Percentiles rank a stretch among this genome's conserved stretches.
These are phyloP conservation scores for Lyophyllum atratum DNA, from an alignment of 768 basidiomycete species.

Conservation along the genomic window DNA sequence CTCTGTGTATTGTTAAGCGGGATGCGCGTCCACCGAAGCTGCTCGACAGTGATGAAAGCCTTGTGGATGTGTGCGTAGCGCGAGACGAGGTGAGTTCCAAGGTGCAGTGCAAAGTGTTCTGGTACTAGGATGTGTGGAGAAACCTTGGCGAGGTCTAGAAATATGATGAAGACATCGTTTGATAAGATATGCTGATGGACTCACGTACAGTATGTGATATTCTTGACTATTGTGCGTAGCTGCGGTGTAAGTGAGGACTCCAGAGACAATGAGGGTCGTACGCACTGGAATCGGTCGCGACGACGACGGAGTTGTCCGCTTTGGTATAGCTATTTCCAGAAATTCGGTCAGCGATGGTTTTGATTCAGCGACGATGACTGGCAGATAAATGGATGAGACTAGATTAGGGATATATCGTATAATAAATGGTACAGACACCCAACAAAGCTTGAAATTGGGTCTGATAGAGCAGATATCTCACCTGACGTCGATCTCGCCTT, in stretches of 20 bases:
- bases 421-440: too few relatives aligned
- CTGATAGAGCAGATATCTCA: too few relatives aligned
- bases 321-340: constrained; percentile 68
- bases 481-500: constrained; percentile 83
- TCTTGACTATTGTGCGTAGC: constrained; percentile 50
- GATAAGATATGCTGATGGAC: too few relatives aligned
- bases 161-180: not conserved
- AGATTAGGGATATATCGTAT: too few relatives aligned
- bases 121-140: constrained; percentile 86
- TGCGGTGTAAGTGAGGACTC: not conserved
- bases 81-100: constrained; percentile 80
- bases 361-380: too few relatives aligned
- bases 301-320: constrained; percentile 85
- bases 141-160: constrained; percentile 78
- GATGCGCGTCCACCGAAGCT: constrained; percentile 86
- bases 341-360: not conserved
- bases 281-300: constrained; percentile 91
- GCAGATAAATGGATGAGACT: too few relatives aligned
- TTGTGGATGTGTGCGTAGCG: constrained; percentile 79
- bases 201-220: constrained; percentile 58
- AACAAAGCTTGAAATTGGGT: too few relatives aligned
- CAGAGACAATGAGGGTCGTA: constrained; percentile 10
- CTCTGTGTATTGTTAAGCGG: constrained; percentile 42
- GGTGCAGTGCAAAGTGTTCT: constrained; percentile 85
- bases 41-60: constrained; percentile 70